These are phyloP conservation scores for Pythium aristosporum DNA, from an alignment of 352 stramenopile species.

Conservation along the genomic window DNA sequence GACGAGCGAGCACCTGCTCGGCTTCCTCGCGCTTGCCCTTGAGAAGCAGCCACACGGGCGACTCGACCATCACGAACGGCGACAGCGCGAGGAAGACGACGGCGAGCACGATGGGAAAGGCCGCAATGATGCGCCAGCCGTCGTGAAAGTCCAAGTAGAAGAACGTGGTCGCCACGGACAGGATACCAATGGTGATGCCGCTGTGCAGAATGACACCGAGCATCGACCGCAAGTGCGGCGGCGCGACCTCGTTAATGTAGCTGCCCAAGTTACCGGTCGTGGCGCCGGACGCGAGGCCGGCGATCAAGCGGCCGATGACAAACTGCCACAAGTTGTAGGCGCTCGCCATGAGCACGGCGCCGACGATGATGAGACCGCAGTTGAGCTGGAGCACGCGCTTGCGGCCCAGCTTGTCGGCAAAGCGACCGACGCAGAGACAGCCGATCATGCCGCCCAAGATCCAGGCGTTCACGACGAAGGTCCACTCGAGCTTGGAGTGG, in stretches of 20 bases:
- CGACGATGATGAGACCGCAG: slow-evolving; percentile 36
- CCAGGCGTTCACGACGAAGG: slow-evolving; percentile 38
- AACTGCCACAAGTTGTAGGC: slow-evolving; percentile 34
- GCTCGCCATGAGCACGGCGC: slow-evolving; percentile 29
- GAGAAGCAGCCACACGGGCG: slow-evolving; percentile 38
- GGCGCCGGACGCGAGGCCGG: slow-evolving; percentile 38
- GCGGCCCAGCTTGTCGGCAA: slow-evolving; percentile 36
- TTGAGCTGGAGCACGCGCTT: slow-evolving; percentile 34
- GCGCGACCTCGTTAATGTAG: slow-evolving; percentile 55
- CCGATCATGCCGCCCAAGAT: slow-evolving; percentile 46
- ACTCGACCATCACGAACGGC: slow-evolving; percentile 44
- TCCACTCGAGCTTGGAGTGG: slow-evolving; percentile 40
- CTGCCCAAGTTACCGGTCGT: slow-evolving; percentile 29
- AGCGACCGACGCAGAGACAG: slow-evolving; percentile 27
- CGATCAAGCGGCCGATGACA: slow-evolving; percentile 38
- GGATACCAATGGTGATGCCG: slow-evolving; percentile 44
- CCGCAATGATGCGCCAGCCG: slow-evolving; percentile 62
- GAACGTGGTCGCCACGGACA: slow-evolving; percentile 47
- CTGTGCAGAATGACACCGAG: slow-evolving; percentile 44
- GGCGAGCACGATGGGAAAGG: slow-evolving; percentile 49
- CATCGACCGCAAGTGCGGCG: slow-evolving; percentile 34
- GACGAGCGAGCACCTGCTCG: slow-evolving; percentile 26
- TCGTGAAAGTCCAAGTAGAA: slow-evolving; percentile 50
- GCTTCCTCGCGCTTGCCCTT: slow-evolving; percentile 34
- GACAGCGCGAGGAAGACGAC: slow-evolving; percentile 39